Evolutionary conservation across 306 rosid genomes (phyloP).

Genomic region (Sicyos edulis): DNA sequence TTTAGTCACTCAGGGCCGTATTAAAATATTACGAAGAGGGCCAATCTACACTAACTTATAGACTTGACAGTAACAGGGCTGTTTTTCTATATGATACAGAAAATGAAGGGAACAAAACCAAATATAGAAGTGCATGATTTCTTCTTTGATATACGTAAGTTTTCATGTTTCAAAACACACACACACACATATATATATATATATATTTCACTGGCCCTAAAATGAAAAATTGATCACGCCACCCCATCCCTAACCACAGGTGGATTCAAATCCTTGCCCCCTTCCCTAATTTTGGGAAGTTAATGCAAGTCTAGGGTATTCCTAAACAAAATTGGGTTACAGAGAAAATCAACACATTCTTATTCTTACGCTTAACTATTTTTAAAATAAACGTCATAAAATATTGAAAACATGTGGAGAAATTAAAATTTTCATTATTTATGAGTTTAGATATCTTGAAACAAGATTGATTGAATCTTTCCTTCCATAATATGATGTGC

Average conservation of each 20-base stretch:
- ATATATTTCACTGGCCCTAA: too few species aligned
- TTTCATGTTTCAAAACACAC: too few species aligned
- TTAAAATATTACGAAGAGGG: background rate
- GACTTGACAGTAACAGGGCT: background rate
- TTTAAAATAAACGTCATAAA: background rate
- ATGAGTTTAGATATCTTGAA: background rate
- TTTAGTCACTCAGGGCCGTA: background rate
- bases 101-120: background rate
- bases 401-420: background rate
- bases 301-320: background rate
- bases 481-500: constrained; percentile 3
- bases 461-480: background rate
- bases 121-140: background rate
- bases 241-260: background rate
- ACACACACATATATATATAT: too few species aligned
- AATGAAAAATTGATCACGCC: background rate
- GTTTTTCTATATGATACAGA: background rate
- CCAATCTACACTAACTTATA: background rate
- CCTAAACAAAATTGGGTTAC: background rate
- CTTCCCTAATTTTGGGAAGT: constrained; percentile 8
- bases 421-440: constrained; percentile 1
- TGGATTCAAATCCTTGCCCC: background rate
- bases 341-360: background rate
- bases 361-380: background rate
- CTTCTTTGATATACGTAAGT: too few species aligned